Evolutionary conservation across 179 eudicot species (phyloP).

Genomic region (Beta lomatogona): DNA sequence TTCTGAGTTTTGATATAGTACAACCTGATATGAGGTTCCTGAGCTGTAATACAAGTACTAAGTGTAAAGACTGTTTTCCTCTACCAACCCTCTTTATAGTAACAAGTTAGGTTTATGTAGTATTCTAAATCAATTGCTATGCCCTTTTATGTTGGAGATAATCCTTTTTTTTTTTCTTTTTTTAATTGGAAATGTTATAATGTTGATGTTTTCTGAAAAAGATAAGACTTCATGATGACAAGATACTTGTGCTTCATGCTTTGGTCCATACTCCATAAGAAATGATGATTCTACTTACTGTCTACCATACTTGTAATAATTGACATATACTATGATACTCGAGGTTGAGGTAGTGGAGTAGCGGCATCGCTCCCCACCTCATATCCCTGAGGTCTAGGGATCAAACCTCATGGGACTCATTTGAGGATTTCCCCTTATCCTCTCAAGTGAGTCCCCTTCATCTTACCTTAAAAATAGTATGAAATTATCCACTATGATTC

Average conservation of each 20-base stretch:
- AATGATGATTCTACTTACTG: conserved; percentile 27
- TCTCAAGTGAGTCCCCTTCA: no score
- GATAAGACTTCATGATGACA: conserved; percentile 19
- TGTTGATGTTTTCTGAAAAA: conserved; percentile 13
- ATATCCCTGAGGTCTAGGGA: no score
- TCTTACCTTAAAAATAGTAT: no score
- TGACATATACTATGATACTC: conserved; percentile 13
- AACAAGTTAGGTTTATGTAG: neutral
- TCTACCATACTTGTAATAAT: conserved; percentile 30
- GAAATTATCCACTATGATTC: neutral
- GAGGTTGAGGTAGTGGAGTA: no score
- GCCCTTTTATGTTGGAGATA: neutral
- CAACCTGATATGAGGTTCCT: neutral
- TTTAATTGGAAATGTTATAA: neutral
- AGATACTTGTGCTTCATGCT: conserved; percentile 26
- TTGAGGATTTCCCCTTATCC: no score
- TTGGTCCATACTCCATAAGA: conserved; percentile 36
- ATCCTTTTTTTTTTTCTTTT: neutral
- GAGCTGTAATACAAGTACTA: neutral
- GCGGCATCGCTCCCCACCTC: no score
- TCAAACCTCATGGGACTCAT: no score
- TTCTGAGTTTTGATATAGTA: neutral
- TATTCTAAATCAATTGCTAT: conserved; percentile 2
- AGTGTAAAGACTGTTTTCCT: neutral
- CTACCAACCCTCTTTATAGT: neutral